These are phyloP conservation scores for Scutellaria galericulata DNA, from an alignment of 257 asterid genomes.

Conservation along the genomic window DNA sequence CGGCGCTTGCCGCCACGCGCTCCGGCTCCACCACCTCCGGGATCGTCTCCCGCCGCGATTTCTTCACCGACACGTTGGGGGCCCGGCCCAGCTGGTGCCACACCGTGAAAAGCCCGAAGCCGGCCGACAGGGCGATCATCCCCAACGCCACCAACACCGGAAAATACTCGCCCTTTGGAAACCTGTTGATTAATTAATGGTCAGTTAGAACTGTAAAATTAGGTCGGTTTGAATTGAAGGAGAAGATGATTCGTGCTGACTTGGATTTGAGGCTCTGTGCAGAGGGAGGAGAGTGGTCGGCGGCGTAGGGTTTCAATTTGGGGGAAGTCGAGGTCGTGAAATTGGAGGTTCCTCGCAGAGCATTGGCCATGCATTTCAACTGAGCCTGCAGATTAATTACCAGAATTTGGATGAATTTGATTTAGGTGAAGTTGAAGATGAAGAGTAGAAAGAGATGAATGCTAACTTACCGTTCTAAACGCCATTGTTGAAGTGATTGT, in stretches of 20 bases:
- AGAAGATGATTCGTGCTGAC: constrained; percentile 18
- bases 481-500: constrained; percentile 36
- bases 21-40: constrained; percentile 80
- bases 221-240: too few species aligned
- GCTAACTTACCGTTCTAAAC: constrained; percentile 32
- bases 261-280: constrained; percentile 30
- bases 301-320: constrained; percentile 37
- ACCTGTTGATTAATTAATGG: constrained; percentile 31
- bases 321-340: constrained; percentile 34
- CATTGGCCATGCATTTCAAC: constrained; percentile 32
- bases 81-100: constrained; percentile 54
- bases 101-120: constrained; percentile 54
- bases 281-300: not conserved
- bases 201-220: not conserved
- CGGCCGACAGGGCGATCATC: constrained; percentile 48
- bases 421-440: not conserved
- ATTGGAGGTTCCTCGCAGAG: constrained; percentile 12
- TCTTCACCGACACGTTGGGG: constrained; percentile 60
- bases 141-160: constrained; percentile 64
- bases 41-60: constrained; percentile 61
- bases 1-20: constrained; percentile 47
- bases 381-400: constrained; percentile 26
- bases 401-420: not conserved
- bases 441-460: not conserved
- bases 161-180: constrained; percentile 49